Evolutionary conservation across 192 early-diverging fungal species (phyloP).

Genomic region (Chytriomyces sp.): DNA sequence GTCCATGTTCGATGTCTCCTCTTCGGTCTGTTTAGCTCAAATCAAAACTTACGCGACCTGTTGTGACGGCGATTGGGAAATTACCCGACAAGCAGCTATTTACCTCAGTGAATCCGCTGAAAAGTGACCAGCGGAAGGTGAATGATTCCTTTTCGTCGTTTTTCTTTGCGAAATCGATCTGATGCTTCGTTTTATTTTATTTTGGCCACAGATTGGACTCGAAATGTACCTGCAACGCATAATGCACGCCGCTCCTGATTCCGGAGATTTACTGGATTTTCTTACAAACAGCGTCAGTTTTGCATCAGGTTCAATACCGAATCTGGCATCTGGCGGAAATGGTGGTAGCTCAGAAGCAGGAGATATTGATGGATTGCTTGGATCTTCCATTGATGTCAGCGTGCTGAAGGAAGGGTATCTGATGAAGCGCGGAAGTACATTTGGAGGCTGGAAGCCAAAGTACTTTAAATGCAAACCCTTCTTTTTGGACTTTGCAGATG

Average conservation of each 20-base stretch:
- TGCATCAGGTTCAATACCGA: not conserved
- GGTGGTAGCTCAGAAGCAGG: not conserved
- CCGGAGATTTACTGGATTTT: constrained; percentile 65
- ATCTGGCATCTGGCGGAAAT: not conserved
- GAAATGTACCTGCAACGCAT: constrained; percentile 84
- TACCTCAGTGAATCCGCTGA: constrained; percentile 77
- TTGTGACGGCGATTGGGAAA: constrained; percentile 67
- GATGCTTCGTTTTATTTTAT: not conserved
- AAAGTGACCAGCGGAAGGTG: constrained; percentile 85
- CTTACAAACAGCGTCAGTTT: constrained; percentile 69
- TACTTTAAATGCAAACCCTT: constrained; percentile 63
- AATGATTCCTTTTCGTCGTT: not conserved
- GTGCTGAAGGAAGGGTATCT: constrained; percentile 82
- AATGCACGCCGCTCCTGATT: constrained; percentile 58
- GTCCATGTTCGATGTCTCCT: not conserved
- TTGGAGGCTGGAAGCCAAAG: constrained; percentile 95
- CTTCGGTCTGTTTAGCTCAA: constrained; percentile 42
- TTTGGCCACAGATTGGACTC: constrained; percentile 58
- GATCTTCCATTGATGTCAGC: not conserved
- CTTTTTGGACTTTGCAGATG: constrained; percentile 82
- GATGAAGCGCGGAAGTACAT: constrained; percentile 92
- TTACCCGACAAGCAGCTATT: constrained; percentile 87
- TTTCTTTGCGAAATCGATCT: constrained; percentile 7
- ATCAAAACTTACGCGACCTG: constrained; percentile 40
- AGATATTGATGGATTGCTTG: constrained; percentile 22